These are phyloP conservation scores for Calonectria pseudoturangicola DNA, from an alignment of 2,329 filamentous ascomycete species.

Conservation along the genomic window DNA sequence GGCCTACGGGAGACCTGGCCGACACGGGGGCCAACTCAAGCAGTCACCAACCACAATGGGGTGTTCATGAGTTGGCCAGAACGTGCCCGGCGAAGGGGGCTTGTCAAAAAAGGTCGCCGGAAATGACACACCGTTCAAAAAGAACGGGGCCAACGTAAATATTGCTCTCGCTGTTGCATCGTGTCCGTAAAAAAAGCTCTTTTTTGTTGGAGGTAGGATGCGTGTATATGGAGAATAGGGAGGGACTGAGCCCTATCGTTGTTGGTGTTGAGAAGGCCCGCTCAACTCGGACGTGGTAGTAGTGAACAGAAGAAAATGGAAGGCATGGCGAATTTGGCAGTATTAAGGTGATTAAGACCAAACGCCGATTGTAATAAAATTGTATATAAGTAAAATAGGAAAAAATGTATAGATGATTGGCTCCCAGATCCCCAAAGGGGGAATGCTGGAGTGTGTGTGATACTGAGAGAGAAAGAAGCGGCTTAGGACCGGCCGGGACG, in stretches of 20 bases:
- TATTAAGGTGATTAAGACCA: not conserved
- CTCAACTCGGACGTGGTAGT: not conserved
- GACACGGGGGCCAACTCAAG: constrained; percentile 40
- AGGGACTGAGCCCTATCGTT: not conserved
- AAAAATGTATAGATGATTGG: not conserved
- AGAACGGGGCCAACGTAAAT: constrained; percentile 40
- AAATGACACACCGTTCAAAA: constrained; percentile 29
- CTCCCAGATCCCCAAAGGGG: not conserved
- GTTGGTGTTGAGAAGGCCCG: not conserved
- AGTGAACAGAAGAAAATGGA: not conserved
- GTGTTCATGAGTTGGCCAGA: constrained; percentile 17
- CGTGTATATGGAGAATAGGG: not conserved
- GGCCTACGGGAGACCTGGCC: constrained; percentile 37
- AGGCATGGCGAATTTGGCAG: not conserved
- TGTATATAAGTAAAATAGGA: not conserved
- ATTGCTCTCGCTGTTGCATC: constrained; percentile 6
- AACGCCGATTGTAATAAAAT: not conserved
- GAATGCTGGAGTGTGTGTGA: not conserved
- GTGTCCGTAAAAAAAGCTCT: not conserved
- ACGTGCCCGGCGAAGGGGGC: constrained; percentile 40
- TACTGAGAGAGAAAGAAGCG: not conserved
- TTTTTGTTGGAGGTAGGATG: not conserved
- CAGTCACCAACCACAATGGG: not conserved
- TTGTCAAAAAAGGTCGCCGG: constrained; percentile 28
- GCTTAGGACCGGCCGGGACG: not conserved